Conservation (phyloP, 2,329 filamentous ascomycete genomes). For the Penicillium frequentans region DNA sequence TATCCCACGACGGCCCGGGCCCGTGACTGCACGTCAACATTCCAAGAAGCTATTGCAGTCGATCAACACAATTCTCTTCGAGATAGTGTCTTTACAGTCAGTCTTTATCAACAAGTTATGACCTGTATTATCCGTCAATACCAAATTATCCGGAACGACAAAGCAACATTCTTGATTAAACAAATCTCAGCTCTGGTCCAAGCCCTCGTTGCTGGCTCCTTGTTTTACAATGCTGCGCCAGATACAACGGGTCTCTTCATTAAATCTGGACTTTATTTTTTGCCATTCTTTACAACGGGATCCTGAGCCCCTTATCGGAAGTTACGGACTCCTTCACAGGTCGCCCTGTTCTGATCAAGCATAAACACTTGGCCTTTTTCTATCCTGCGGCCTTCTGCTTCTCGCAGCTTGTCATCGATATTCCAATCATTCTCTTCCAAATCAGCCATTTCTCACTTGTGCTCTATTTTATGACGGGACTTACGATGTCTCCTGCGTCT, state of each 20-base stretch:
- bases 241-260: too few relatives aligned
- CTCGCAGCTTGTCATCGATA: conserved; percentile 45
- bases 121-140: too few relatives aligned
- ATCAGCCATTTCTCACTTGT: conserved; percentile 57
- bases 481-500: conserved; percentile 50
- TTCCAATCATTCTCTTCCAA: conserved; percentile 58
- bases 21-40: too few relatives aligned
- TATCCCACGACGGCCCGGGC: too few relatives aligned
- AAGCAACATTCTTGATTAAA: conserved; percentile 62
- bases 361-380: conserved; percentile 58
- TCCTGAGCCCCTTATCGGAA: conserved; percentile 63
- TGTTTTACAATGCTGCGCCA: too few relatives aligned
- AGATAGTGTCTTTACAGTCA: too few relatives aligned
- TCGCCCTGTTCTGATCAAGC: conserved; percentile 58
- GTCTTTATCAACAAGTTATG: too few relatives aligned
- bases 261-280: too few relatives aligned
- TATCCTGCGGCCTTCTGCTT: conserved; percentile 48
- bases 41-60: too few relatives aligned
- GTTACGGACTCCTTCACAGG: conserved; percentile 62
- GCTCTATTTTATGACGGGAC: conserved; percentile 63
- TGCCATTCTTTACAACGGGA: conserved; percentile 58
- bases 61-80: too few relatives aligned
- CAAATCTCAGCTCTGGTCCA: conserved; percentile 58
- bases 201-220: conserved; percentile 64
- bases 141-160: conserved; percentile 64